Percentiles rank a stretch among this genome's conserved stretches.
phyloP scores from a whole-genome alignment of 2,329 filamentous ascomycete species.

The Kalaharituber pfeilii region DNA sequence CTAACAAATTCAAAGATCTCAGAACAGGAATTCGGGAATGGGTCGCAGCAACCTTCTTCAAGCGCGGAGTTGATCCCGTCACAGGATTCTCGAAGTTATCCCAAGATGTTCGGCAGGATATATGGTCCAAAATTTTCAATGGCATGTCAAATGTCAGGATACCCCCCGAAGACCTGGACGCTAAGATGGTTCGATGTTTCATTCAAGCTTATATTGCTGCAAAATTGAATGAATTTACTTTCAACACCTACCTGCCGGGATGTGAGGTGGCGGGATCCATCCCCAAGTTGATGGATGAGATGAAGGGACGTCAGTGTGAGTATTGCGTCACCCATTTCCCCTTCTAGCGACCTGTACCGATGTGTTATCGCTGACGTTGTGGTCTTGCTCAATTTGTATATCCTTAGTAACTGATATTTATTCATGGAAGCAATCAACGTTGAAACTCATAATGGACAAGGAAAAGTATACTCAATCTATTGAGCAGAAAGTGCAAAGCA shows the following conservation, averaged over 20 bases:
- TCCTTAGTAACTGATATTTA: not conserved
- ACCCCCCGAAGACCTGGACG: not conserved
- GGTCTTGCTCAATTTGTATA: not conserved
- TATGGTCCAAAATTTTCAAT: not conserved
- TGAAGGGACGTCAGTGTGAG: not conserved
- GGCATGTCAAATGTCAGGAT: not conserved
- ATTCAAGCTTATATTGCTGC: not conserved
- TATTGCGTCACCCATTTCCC: no score
- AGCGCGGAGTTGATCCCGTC: not conserved
- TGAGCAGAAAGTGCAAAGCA: not conserved
- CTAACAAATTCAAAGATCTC: not conserved
- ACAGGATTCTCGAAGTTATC: not conserved
- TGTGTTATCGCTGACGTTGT: not conserved
- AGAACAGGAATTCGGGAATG: not conserved
- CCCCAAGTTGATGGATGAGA: not conserved
- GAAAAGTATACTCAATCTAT: not conserved
- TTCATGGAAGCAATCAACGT: not conserved
- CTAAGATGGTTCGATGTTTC: not conserved
- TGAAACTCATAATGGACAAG: not conserved
- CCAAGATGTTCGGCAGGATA: not conserved
- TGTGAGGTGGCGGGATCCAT: not conserved
- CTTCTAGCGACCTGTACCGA: not conserved
- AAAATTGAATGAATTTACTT: not conserved
- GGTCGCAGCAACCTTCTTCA: not conserved
- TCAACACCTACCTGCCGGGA: not conserved